Conservation (phyloP, 768 basidiomycete genomes). For the Calvatia gigantea region DNA sequence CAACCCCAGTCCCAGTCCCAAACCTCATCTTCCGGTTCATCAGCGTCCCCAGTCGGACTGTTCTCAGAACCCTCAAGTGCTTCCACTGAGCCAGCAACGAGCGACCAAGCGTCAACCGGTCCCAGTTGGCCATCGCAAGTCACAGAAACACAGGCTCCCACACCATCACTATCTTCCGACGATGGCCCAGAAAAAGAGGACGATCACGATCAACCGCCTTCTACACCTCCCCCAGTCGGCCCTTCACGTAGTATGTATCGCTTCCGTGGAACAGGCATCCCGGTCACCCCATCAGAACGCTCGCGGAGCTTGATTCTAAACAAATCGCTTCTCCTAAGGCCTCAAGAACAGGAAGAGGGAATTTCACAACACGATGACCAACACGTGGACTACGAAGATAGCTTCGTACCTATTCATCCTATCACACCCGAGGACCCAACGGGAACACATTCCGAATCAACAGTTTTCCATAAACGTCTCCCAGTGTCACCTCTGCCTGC, state of each 20-base stretch:
- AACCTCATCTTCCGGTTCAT: slow-evolving; percentile 1
- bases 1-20: neutral
- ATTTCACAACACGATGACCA: slow-evolving; percentile 31
- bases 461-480: slow-evolving; percentile 55
- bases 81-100: slow-evolving; percentile 7
- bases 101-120: slow-evolving; percentile 12
- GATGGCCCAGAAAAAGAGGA: slow-evolving; percentile 51
- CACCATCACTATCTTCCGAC: slow-evolving; percentile 75
- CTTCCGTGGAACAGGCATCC: slow-evolving; percentile 24
- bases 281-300: slow-evolving; percentile 15
- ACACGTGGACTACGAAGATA: slow-evolving; percentile 16
- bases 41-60: slow-evolving; percentile 5
- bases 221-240: slow-evolving; percentile 41
- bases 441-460: slow-evolving; percentile 11
- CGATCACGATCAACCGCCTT: slow-evolving; percentile 47
- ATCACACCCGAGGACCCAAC: slow-evolving; percentile 7
- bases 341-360: neutral
- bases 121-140: slow-evolving; percentile 19
- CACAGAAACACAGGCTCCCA: slow-evolving; percentile 37
- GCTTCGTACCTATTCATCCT: slow-evolving; percentile 5
- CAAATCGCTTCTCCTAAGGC: neutral
- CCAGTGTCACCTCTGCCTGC: slow-evolving; percentile 64
- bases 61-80: slow-evolving; percentile 11
- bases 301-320: neutral
- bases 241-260: slow-evolving; percentile 13